These are phyloP conservation scores for Starmera caribaea DNA, from an alignment of 805 yeast species.

Conservation along the genomic window DNA sequence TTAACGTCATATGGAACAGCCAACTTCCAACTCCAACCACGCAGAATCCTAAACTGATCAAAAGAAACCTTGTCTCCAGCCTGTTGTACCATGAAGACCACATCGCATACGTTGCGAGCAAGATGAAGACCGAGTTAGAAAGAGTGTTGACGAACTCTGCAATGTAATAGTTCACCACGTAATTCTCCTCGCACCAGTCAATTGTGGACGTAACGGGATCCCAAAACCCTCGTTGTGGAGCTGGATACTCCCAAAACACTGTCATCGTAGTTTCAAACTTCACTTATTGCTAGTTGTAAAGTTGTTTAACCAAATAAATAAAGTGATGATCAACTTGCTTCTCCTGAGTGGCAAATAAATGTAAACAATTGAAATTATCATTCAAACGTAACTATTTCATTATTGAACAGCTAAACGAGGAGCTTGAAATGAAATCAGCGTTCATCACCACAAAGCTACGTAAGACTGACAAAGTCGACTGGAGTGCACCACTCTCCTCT, in stretches of 20 bases:
- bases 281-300: too few relatives aligned
- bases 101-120: constrained; percentile 56
- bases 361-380: too few relatives aligned
- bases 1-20: constrained; percentile 93
- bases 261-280: too few relatives aligned
- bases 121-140: constrained; percentile 55
- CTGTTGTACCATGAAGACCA: constrained; percentile 47
- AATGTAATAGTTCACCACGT: constrained; percentile 72
- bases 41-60: constrained; percentile 71
- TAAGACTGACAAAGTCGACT: constrained; percentile 49
- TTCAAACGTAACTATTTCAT: too few relatives aligned
- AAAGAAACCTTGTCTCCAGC: constrained; percentile 60
- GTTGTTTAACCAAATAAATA: too few relatives aligned
- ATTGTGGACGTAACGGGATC: constrained; percentile 87
- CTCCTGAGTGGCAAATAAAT: too few relatives aligned
- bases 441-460: constrained; percentile 21
- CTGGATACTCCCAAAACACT: constrained; percentile 7
- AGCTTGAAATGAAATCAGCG: constrained; percentile 8
- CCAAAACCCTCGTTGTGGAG: constrained; percentile 59
- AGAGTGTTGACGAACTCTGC: constrained; percentile 87
- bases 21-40: constrained; percentile 91
- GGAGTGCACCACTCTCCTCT: constrained; percentile 50
- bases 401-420: neutral
- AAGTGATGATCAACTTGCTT: too few relatives aligned
- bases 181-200: constrained; percentile 98